Conservation (phyloP, 2,329 filamentous ascomycete genomes). For the Aureobasidium melanogenum region DNA sequence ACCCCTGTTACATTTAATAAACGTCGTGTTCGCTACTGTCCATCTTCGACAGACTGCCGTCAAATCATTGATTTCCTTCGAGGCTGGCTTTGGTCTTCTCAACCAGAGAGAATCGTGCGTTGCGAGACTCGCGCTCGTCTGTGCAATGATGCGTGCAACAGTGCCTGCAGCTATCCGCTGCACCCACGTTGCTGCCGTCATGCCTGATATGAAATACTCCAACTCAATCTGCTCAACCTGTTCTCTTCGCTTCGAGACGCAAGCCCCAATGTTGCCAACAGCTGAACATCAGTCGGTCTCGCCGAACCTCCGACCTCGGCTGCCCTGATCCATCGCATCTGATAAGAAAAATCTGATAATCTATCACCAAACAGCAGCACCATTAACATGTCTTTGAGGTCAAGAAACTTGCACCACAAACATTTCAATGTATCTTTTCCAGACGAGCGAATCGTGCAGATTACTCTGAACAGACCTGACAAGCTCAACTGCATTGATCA, state of each 20-base stretch:
- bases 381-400: background rate
- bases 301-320: background rate
- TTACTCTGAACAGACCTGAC: slow-evolving; percentile 31
- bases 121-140: background rate
- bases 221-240: background rate
- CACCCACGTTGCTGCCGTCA: background rate
- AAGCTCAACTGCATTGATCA: slow-evolving; percentile 14
- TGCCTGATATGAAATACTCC: background rate
- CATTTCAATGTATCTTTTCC: slow-evolving; percentile 35
- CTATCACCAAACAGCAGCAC: background rate
- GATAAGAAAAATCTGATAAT: background rate
- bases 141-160: background rate
- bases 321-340: background rate
- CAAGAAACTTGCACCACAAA: slow-evolving; percentile 2
- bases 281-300: background rate
- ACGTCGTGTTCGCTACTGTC: background rate
- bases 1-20: background rate
- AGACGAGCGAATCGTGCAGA: slow-evolving; percentile 39
- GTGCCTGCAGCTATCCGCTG: background rate
- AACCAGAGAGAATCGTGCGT: background rate
- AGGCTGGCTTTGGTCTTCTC: background rate
- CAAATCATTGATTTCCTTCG: background rate
- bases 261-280: background rate
- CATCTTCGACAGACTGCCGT: background rate
- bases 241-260: background rate